phyloP scores from a whole-genome alignment of 1,284 basidiomycete species.

The Ganoderma lingzhi region DNA sequence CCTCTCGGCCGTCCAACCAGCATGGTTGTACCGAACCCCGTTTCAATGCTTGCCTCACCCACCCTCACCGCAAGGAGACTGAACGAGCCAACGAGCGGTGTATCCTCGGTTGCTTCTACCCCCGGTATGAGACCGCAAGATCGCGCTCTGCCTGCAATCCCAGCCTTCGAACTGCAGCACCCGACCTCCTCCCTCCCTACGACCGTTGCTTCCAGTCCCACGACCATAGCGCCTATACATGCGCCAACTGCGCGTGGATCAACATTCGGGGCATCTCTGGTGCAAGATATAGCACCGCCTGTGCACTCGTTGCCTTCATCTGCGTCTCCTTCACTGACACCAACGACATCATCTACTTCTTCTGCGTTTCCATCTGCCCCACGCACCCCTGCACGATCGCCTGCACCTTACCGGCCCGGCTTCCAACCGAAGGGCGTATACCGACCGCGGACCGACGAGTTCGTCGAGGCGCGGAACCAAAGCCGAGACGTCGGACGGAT shows the following conservation, averaged over 20 bases:
- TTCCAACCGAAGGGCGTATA: conserved; percentile 85
- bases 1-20: conserved; percentile 47
- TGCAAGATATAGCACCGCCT: conserved; percentile 12
- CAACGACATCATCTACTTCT: conserved; percentile 41
- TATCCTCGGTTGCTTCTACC: conserved; percentile 34
- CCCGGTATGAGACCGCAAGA: conserved; percentile 33
- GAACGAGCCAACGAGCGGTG: conserved; percentile 32
- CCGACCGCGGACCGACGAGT: conserved; percentile 80
- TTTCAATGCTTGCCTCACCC: conserved; percentile 30
- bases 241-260: conserved; percentile 24
- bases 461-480: conserved; percentile 63
- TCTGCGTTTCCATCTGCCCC: conserved; percentile 32
- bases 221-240: conserved; percentile 18
- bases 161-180: conserved; percentile 32
- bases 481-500: conserved; percentile 70
- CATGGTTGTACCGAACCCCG: conserved; percentile 37
- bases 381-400: conserved; percentile 37
- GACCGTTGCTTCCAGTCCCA: conserved; percentile 18
- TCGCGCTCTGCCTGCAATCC: conserved; percentile 36
- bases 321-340: conserved; percentile 34
- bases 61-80: conserved; percentile 31
- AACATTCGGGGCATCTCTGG: conserved; percentile 23
- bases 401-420: conserved; percentile 77
- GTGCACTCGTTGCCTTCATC: conserved; percentile 39
- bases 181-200: conserved; percentile 17